Base-by-base conservation (phyloP, 768 basidiomycete genomes). In the Termitomyces sp. region DNA sequence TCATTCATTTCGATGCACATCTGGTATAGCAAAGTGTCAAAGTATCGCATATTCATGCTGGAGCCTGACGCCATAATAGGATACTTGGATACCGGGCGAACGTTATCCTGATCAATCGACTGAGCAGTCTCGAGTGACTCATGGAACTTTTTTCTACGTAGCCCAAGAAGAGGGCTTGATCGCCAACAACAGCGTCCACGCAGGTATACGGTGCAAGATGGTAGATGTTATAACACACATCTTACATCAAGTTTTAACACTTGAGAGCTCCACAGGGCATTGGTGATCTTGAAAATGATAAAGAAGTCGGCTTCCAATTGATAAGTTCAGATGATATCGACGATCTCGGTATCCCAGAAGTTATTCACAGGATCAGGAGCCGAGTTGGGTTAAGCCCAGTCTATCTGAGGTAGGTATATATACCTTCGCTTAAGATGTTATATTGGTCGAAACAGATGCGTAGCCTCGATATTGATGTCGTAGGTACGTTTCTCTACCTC, bases 271-370 rank as follows among this genome's bases (percentile, higher is more conserved):
- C 48, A 20, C 60, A 90, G 86, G 86, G 83, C 16, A 67, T 76
- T 0, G 70, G 68, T 30, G 88, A 91, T 70, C 70, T 93, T 10
- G 78, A 80, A 54, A 80, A 88, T 65, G 92, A 95, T 68, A 73
- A 76, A 57, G 72, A 77, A 1, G 85, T 87, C 52, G 92, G 93
- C 18, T 94, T 94, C 69, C 79, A 90, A 62, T 68, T 93, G 52
- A 85, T 95, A 56, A 81, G 86, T 6, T 84, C 86, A 11, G 89
- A 91, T 60, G 92, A 94, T 60, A 86, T 94, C 52, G 93, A 94
- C 60, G 89, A 92, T 57, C 61, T 87, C 40, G 92, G 92, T 3
- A 75, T 90, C 28, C 65, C 79, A 4, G 84, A 84, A 53, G 87
- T 97, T 62, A 77, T 91, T 58, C 71, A 77, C 54, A 80, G 82